These are phyloP conservation scores for Leishmania amazonensis DNA, from an alignment of 208 protist genomes.

Conservation along the genomic window DNA sequence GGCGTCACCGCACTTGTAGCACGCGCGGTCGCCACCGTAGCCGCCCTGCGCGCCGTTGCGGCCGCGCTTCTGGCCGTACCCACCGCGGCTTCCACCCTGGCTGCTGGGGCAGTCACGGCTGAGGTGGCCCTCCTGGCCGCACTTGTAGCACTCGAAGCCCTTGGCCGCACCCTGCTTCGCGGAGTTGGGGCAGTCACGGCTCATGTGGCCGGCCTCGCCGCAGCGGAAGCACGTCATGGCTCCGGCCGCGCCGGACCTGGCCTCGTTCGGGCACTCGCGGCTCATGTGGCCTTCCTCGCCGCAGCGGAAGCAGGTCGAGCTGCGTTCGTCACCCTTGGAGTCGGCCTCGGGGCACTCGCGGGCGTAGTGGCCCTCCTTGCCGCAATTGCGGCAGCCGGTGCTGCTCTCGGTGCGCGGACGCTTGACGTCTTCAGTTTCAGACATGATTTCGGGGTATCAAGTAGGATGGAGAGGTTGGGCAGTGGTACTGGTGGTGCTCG, in stretches of 20 bases:
- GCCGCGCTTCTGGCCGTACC: conserved; percentile 66
- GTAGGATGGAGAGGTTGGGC: not conserved
- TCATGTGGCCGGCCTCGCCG: conserved; percentile 75
- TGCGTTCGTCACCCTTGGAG: conserved; percentile 39
- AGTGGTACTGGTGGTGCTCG: not conserved
- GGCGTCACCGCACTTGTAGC: conserved; percentile 86
- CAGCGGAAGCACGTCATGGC: conserved; percentile 82
- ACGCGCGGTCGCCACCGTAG: conserved; percentile 65
- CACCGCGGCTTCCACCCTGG: conserved; percentile 39
- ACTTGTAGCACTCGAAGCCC: conserved; percentile 73
- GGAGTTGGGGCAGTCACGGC: conserved; percentile 87
- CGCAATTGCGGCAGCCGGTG: conserved; percentile 75
- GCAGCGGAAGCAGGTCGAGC: conserved; percentile 70
- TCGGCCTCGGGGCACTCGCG: conserved; percentile 78
- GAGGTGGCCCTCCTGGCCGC: conserved; percentile 77
- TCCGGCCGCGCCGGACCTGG: conserved; percentile 34
- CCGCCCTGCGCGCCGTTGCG: conserved; percentile 52
- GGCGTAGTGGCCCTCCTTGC: conserved; percentile 82
- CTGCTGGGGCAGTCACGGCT: conserved; percentile 72
- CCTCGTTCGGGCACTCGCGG: conserved; percentile 67
- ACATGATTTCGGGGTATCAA: conserved; percentile 17
- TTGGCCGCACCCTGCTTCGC: conserved; percentile 47
- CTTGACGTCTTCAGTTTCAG: conserved; percentile 35
- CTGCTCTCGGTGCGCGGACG: conserved; percentile 27
- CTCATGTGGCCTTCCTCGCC: conserved; percentile 65